A percentile compares a stretch with the other conserved stretches of the same genome.
Conservation (phyloP, 176 grass and related monocot species). For the Lolium rigidum region DNA sequence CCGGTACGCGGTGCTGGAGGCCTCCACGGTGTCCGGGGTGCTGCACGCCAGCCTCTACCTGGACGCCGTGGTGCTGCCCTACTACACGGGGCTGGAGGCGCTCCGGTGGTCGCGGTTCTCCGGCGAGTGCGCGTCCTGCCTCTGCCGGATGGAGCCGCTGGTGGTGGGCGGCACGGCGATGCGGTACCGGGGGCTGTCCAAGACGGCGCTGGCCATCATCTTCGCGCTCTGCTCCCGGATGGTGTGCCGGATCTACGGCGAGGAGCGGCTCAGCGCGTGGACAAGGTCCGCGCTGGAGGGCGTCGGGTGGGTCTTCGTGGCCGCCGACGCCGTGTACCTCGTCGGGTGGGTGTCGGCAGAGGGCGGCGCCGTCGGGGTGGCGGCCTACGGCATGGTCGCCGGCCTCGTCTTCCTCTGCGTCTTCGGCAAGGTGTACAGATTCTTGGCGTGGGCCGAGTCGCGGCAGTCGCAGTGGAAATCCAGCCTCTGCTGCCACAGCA, state of each 20-base stretch:
- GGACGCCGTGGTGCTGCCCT: conserved; percentile 83
- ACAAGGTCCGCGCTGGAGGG: conserved; percentile 68
- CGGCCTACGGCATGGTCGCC: conserved; percentile 58
- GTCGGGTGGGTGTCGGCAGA: conserved; percentile 54
- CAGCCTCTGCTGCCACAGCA: conserved; percentile 55
- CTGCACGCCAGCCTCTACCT: conserved; percentile 88
- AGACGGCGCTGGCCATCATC: conserved; percentile 80
- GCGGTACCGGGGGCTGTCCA: conserved; percentile 79
- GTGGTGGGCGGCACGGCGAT: conserved; percentile 63
- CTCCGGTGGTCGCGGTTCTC: conserved; percentile 75
- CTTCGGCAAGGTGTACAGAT: conserved; percentile 85
- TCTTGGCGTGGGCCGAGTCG: conserved; percentile 75
- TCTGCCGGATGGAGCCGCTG: conserved; percentile 80
- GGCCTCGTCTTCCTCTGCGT: conserved; percentile 67
- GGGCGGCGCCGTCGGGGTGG: conserved; percentile 48
- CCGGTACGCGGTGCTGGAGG: conserved; percentile 91
- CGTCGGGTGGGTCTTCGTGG: conserved; percentile 74
- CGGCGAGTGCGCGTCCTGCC: conserved; percentile 85
- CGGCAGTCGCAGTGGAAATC: conserved; percentile 71
- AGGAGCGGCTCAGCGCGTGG: conserved; percentile 64
- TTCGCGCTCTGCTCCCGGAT: conserved; percentile 86
- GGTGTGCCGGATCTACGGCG: conserved; percentile 90
- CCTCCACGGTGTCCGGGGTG: conserved; percentile 90
- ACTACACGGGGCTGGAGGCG: conserved; percentile 96
- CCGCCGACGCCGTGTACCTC: conserved; percentile 69